Evolutionary conservation across 164 flowering plant genomes (phyloP).

Genomic region (Kingdonia uniflora): DNA sequence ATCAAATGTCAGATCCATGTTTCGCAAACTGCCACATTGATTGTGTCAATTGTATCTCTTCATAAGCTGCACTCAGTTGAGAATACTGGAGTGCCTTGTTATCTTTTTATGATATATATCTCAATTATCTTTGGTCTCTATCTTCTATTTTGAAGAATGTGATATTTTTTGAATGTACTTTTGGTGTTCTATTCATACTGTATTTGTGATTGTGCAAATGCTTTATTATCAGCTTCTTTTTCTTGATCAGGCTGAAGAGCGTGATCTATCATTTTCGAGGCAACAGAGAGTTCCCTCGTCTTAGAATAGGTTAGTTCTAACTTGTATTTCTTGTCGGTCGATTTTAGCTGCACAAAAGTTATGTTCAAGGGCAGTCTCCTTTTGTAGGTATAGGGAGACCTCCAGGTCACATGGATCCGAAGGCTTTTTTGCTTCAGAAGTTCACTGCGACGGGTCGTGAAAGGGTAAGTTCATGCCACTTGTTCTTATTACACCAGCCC

Average conservation of each 20-base stretch:
- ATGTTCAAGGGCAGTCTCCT: conserved; percentile 3
- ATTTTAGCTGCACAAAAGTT: neutral
- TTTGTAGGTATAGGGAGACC: conserved; percentile 80
- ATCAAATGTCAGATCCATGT: no score
- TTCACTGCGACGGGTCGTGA: conserved; percentile 63
- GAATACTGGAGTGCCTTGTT: no score
- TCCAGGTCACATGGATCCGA: conserved; percentile 97
- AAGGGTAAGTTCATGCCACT: conserved; percentile 38
- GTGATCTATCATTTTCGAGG: conserved; percentile 82
- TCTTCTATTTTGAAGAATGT: no score
- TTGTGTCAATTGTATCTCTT: no score
- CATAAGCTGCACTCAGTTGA: no score
- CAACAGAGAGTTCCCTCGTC: conserved; percentile 75
- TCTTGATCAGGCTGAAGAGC: conserved; percentile 53
- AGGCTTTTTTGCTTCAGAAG: conserved; percentile 89
- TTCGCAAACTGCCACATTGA: no score
- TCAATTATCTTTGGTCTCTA: no score
- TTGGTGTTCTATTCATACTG: neutral
- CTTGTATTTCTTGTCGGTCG: neutral
- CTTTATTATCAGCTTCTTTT: neutral
- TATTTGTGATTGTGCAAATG: neutral
- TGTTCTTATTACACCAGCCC: neutral
- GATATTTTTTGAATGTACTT: neutral
- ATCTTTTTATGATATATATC: no score
- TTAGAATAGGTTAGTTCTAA: conserved; percentile 68